Evolutionary conservation across 257 asterid genomes (phyloP).

Genomic region (Catharanthus roseus): DNA sequence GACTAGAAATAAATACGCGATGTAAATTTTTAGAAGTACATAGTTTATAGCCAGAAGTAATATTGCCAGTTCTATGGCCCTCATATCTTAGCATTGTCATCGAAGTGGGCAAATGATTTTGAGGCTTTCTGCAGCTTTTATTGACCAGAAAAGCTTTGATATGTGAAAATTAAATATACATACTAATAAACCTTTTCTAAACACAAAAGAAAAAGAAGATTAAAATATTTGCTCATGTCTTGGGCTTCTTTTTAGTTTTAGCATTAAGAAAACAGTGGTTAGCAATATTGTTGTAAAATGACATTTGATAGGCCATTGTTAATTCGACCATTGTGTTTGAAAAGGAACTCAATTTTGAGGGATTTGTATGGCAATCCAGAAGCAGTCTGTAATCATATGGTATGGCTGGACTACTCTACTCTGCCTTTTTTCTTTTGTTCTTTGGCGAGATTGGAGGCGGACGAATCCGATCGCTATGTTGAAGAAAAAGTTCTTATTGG

Average conservation of each 20-base stretch:
- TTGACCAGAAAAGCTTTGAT: constrained; percentile 9
- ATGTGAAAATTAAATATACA: no score
- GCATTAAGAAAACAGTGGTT: background rate
- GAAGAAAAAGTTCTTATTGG: no score
- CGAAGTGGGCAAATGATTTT: background rate
- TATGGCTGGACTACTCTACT: background rate
- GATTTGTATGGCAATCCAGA: constrained; percentile 6
- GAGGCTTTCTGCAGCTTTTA: constrained; percentile 9
- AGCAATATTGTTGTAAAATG: background rate
- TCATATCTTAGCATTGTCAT: no score
- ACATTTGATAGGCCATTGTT: constrained; percentile 10
- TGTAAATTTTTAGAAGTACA: no score
- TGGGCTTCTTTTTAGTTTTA: background rate
- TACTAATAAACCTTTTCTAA: background rate
- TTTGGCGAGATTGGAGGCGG: background rate
- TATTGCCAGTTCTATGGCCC: no score
- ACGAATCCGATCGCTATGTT: no score
- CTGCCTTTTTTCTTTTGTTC: background rate
- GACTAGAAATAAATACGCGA: no score
- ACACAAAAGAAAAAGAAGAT: background rate
- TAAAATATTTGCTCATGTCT: constrained; percentile 8
- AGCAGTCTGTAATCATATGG: no score
- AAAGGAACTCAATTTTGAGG: constrained; percentile 9
- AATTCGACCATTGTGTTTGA: no score
- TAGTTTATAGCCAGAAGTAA: no score